These are phyloP conservation scores for Fusarium euwallaceae DNA, from an alignment of 2,329 filamentous ascomycete genomes.

Conservation along the genomic window DNA sequence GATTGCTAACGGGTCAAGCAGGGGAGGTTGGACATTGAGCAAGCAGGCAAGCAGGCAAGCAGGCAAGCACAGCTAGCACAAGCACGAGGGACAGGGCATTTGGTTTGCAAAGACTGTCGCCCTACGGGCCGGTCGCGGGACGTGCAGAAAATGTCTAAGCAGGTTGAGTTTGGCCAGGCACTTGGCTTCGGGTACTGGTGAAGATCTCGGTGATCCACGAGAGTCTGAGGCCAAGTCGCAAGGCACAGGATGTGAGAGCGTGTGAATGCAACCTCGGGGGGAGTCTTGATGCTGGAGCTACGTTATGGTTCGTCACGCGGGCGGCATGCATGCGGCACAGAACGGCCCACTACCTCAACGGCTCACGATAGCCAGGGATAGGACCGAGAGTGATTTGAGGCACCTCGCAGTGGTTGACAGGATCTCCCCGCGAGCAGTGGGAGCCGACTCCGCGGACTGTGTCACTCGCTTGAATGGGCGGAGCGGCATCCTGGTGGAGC, in stretches of 20 bases:
- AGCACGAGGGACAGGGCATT: neutral
- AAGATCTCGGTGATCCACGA: slow-evolving; percentile 6
- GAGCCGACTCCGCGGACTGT: slow-evolving; percentile 32
- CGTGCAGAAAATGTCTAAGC: slow-evolving; percentile 22
- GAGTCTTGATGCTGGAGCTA: slow-evolving; percentile 18
- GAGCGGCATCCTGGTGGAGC: slow-evolving; percentile 27
- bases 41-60: slow-evolving; percentile 2
- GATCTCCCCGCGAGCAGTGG: slow-evolving; percentile 34
- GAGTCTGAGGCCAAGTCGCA: neutral
- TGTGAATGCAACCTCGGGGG: slow-evolving; percentile 5
- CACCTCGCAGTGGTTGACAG: slow-evolving; percentile 27
- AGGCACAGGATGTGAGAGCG: slow-evolving; percentile 5
- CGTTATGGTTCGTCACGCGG: slow-evolving; percentile 45
- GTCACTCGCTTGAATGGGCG: slow-evolving; percentile 36
- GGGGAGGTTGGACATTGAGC: slow-evolving; percentile 33
- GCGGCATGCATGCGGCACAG: slow-evolving; percentile 45
- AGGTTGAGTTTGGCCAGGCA: slow-evolving; percentile 31
- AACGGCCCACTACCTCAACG: slow-evolving; percentile 44
- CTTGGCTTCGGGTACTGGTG: slow-evolving; percentile 19
- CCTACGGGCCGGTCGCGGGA: slow-evolving; percentile 26
- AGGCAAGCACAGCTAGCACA: neutral
- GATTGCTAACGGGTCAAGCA: slow-evolving; percentile 42
- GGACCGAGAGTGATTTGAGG: slow-evolving; percentile 25
- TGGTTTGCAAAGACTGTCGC: slow-evolving; percentile 1
- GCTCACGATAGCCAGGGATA: slow-evolving; percentile 39